A percentile compares a stretch with the other conserved stretches of the same genome.
These are phyloP conservation scores for Eucommia ulmoides DNA, from an alignment of 257 asterid genomes.

Conservation along the genomic window DNA sequence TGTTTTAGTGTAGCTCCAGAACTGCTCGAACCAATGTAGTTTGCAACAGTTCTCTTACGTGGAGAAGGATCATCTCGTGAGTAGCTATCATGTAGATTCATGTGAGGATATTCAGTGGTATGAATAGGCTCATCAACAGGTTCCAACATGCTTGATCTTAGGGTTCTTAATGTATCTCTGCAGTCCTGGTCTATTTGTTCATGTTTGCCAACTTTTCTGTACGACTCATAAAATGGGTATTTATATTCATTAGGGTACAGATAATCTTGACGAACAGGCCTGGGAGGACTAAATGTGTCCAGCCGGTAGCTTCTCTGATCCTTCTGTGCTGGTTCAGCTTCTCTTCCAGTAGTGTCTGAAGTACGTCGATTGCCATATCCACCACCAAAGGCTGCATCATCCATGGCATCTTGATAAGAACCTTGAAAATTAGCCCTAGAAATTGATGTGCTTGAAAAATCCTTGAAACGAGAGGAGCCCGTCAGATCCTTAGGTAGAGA, in stretches of 20 bases:
- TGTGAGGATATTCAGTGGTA: conserved; percentile 8
- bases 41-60: conserved; percentile 3
- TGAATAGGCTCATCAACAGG: not conserved
- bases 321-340: conserved; percentile 5
- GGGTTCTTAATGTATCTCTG: conserved; percentile 3
- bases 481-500: conserved; percentile 7
- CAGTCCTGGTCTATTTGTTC: conserved; percentile 3
- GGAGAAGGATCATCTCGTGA: conserved; percentile 9
- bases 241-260: conserved; percentile 8
- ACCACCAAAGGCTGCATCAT: conserved; percentile 1
- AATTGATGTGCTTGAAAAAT: conserved; percentile 5
- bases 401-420: conserved; percentile 1
- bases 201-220: not conserved
- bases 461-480: conserved; percentile 8
- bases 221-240: conserved; percentile 11
- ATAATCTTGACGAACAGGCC: conserved; percentile 6
- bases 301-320: conserved; percentile 6
- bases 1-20: conserved; percentile 3
- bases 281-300: conserved; percentile 3
- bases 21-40: conserved; percentile 6
- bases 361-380: conserved; percentile 7
- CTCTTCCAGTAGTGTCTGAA: conserved; percentile 6
- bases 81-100: conserved; percentile 3
- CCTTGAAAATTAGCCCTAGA: conserved; percentile 9
- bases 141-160: not conserved